phyloP scores from a whole-genome alignment of 2,329 filamentous ascomycete genomes.

The Penicillium sp. region DNA sequence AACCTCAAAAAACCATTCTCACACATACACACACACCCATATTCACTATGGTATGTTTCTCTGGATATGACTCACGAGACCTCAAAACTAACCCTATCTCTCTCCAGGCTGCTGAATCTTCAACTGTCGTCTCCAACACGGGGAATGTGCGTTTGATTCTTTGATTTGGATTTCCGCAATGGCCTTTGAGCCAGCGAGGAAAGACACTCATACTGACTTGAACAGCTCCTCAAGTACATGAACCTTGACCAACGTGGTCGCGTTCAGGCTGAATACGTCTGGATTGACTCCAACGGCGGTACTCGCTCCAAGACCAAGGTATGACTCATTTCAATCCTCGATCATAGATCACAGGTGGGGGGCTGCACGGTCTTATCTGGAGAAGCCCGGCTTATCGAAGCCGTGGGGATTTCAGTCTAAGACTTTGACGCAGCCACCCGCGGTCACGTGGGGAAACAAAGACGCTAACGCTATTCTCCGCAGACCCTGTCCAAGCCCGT shows the following conservation, averaged over 20 bases:
- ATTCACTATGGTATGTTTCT: constrained; percentile 30
- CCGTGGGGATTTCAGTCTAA: constrained; percentile 19
- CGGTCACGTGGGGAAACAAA: constrained; percentile 7
- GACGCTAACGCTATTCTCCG: constrained; percentile 9
- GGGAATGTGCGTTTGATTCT: constrained; percentile 46
- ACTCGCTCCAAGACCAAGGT: constrained; percentile 96
- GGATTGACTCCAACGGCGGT: constrained; percentile 82
- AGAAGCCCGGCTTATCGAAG: constrained; percentile 18
- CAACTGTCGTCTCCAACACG: constrained; percentile 49
- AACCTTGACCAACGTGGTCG: constrained; percentile 83
- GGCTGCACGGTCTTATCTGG: constrained; percentile 4
- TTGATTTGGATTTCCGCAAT: constrained; percentile 32
- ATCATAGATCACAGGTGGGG: neutral
- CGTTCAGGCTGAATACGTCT: constrained; percentile 95
- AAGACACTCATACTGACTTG: constrained; percentile 43
- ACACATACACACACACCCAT: constrained; percentile 21
- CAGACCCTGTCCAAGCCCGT: constrained; percentile 66
- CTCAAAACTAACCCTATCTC: constrained; percentile 29
- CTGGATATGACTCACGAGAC: constrained; percentile 7
- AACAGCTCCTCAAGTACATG: constrained; percentile 88
- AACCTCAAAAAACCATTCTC: constrained; percentile 12
- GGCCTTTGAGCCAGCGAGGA: constrained; percentile 32
- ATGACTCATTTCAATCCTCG: constrained; percentile 46
- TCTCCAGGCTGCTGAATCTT: constrained; percentile 37
- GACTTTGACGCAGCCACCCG: constrained; percentile 28